phyloP scores from a whole-genome alignment of 2,329 filamentous ascomycete genomes.

The Hypoxylon rubiginosum region DNA sequence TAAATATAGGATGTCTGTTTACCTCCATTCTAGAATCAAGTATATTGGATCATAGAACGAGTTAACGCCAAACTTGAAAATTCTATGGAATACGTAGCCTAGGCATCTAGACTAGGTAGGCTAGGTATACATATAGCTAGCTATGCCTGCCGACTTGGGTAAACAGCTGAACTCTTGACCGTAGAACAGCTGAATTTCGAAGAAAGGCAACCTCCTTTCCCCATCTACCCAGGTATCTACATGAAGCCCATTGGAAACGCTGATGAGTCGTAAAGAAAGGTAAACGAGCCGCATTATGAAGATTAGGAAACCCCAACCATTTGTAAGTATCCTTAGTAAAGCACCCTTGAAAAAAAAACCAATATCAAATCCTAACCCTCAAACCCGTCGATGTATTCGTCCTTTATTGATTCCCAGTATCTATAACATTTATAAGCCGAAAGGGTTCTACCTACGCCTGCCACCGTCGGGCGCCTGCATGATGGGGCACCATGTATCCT shows the following conservation, averaged over 20 bases:
- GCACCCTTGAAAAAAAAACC: neutral
- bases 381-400: slow-evolving; percentile 10
- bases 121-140: slow-evolving; percentile 6
- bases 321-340: slow-evolving; percentile 10
- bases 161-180: neutral
- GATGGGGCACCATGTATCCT: slow-evolving; percentile 32
- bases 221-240: slow-evolving; percentile 8
- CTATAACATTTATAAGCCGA: neutral
- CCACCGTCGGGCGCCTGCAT: slow-evolving; percentile 23
- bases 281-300: slow-evolving; percentile 9
- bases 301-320: slow-evolving; percentile 32
- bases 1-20: too few relatives aligned
- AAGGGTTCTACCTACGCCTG: slow-evolving; percentile 16
- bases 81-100: slow-evolving; percentile 6
- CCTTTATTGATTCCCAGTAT: neutral
- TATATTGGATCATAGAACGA: neutral
- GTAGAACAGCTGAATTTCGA: neutral
- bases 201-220: slow-evolving; percentile 1
- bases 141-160: neutral
- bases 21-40: too few relatives aligned
- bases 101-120: too few relatives aligned
- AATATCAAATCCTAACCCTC: slow-evolving; percentile 21
- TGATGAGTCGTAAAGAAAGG: too few relatives aligned
- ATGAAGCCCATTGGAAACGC: slow-evolving; percentile 9
- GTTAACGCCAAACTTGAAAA: slow-evolving; percentile 10